Conservation (phyloP, 768 basidiomycete species). For the Leccinum olivaceopallidum region DNA sequence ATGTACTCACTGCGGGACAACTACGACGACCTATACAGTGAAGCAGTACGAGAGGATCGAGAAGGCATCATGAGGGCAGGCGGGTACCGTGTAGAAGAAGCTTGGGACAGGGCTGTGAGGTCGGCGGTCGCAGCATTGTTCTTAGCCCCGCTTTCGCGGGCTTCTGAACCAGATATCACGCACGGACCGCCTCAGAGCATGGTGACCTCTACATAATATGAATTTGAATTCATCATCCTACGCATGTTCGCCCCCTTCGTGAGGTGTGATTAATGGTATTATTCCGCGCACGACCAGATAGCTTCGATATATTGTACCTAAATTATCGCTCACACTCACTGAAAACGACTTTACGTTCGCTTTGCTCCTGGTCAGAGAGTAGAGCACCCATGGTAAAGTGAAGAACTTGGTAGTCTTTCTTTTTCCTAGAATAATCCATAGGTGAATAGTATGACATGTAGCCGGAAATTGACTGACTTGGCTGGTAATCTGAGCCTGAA, state of each 20-base stretch:
- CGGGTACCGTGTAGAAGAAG: slow-evolving; percentile 79
- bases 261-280: neutral
- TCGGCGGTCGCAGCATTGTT: slow-evolving; percentile 75
- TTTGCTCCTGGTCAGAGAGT: slow-evolving; percentile 54
- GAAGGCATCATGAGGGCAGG: slow-evolving; percentile 83
- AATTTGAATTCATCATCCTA: neutral
- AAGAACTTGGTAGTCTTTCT: slow-evolving; percentile 76
- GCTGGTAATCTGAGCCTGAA: slow-evolving; percentile 48
- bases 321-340: slow-evolving; percentile 42
- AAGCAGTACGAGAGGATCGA: slow-evolving; percentile 71
- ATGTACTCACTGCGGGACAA: slow-evolving; percentile 53
- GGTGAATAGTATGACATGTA: neutral
- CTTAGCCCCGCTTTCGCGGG: slow-evolving; percentile 48
- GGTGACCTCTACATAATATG: slow-evolving; percentile 41
- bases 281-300: neutral
- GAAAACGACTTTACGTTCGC: slow-evolving; percentile 49
- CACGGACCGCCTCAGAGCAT: slow-evolving; percentile 38
- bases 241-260: neutral
- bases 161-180: slow-evolving; percentile 8
- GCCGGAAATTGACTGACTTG: slow-evolving; percentile 38
- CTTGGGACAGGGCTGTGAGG: slow-evolving; percentile 81
- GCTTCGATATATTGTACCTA: neutral
- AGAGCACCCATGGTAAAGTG: slow-evolving; percentile 75
- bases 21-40: slow-evolving; percentile 75
- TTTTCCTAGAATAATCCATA: slow-evolving; percentile 18